Evolutionary conservation across 2,329 filamentous ascomycete species (phyloP), one percentile per base, ranked within the genome.

Genomic region (Sclerotinia borealis): DNA sequence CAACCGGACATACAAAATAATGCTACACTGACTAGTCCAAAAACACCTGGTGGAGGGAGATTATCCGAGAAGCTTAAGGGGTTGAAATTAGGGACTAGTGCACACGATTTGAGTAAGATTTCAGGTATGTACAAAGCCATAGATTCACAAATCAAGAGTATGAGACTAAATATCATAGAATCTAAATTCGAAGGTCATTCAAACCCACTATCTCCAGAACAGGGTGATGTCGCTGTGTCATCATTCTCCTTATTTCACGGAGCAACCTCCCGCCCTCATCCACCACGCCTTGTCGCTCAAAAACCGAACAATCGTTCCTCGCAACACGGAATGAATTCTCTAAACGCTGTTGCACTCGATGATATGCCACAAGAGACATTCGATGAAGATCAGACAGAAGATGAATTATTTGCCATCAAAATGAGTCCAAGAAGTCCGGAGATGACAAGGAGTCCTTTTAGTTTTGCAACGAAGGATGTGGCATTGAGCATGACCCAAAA

Each of bases 401-500:
- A 96, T 64, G 93, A 90, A 47, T 80, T 96, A 2, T 97, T 97
- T 73, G 92, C 92, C 0, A 82, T 96, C 59, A 92, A 91, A 1
- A 85, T 96, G 77, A 93, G 90, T 71, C 92, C 92, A 1, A 82
- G 92, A 58, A 93, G 90, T 71, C 92, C 92, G 0, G 92, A 96
- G 69, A 92, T 95, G 80, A 86, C 87, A 60, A 90, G 87, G 70
- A 93, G 90, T 72, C 92, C 92, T 0, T 97, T 96, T 72, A 85
- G 83, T 69, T 77, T 84, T 51, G 64, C 72, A 31, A 67, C 66
- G 4, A 70, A 68, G 61, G 71, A 74, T 55, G 70, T 69, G 31
- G 68, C 67, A 29, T 71, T 71, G 4, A 74, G 73, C 67, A 39
- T 70, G 61, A 71, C 43, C 31, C 39, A 19, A 39, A 62, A 47